Evolutionary conservation across 2,329 filamentous ascomycete genomes (phyloP).

Genomic region (Neopestalotiopsis sp.): DNA sequence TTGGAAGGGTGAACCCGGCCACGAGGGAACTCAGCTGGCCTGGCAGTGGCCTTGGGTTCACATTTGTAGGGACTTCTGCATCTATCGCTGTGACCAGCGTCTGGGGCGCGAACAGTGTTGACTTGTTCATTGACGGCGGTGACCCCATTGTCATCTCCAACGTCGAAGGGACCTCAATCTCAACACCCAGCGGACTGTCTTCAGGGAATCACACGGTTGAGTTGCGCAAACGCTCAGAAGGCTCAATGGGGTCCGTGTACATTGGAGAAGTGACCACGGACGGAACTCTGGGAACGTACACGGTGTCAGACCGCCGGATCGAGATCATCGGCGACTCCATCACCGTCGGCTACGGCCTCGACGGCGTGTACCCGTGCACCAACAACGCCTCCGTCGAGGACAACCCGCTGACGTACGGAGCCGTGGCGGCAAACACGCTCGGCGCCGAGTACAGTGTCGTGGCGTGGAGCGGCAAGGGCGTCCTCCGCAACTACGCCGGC

Average conservation of each 20-base stretch:
- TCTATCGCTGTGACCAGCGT: conserved; percentile 39
- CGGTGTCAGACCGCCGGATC: conserved; percentile 40
- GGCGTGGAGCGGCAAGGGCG: conserved; percentile 50
- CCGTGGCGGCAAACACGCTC: conserved; percentile 45
- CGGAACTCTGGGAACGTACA: conserved; percentile 31
- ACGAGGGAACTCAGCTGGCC: conserved; percentile 51
- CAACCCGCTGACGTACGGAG: conserved; percentile 48
- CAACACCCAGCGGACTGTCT: conserved; percentile 35
- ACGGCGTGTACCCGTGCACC: conserved; percentile 44
- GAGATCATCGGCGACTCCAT: conserved; percentile 53
- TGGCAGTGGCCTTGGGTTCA: conserved; percentile 46
- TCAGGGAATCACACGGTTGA: conserved; percentile 42
- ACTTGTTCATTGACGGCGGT: conserved; percentile 41
- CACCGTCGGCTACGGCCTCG: conserved; percentile 49
- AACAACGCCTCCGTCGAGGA: conserved; percentile 45
- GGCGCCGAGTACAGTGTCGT: conserved; percentile 48
- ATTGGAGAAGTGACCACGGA: conserved; percentile 36
- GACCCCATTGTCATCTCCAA: conserved; percentile 33
- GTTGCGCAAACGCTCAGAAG: conserved; percentile 45
- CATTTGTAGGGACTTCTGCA: conserved; percentile 45
- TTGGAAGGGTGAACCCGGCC: conserved; percentile 48
- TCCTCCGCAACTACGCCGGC: conserved; percentile 44
- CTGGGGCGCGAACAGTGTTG: conserved; percentile 39
- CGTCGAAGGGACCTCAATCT: conserved; percentile 35
- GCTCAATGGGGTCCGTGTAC: conserved; percentile 38